A percentile compares a stretch with the other conserved stretches of the same genome.
Evolutionary conservation across 1,284 basidiomycete species (phyloP).

Genomic region (Rhodotorula sp.): DNA sequence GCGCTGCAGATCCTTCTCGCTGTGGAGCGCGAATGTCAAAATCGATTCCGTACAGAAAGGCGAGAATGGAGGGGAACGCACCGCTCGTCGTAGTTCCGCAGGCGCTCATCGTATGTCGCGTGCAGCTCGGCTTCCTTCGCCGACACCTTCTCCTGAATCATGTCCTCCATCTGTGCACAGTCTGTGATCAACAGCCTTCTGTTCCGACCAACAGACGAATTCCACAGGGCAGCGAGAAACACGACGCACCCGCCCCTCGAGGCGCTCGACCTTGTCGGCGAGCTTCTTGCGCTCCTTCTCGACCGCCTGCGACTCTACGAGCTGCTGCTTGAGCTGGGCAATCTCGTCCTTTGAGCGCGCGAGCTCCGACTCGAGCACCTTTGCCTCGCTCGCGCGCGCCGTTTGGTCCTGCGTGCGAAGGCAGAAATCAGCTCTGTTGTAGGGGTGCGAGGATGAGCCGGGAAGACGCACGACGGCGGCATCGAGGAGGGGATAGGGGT

Average conservation of each 20-base stretch:
- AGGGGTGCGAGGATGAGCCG: background rate
- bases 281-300: slow-evolving; percentile 76
- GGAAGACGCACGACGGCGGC: slow-evolving; percentile 73
- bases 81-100: slow-evolving; percentile 93
- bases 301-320: slow-evolving; percentile 64
- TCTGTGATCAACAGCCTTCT: background rate
- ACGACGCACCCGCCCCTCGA: slow-evolving; percentile 73
- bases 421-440: background rate
- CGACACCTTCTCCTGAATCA: slow-evolving; percentile 77
- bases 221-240: no score
- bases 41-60: no score
- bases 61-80: slow-evolving; percentile 47
- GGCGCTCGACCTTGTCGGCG: slow-evolving; percentile 68
- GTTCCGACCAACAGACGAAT: no score
- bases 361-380: slow-evolving; percentile 71
- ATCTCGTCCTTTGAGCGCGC: slow-evolving; percentile 75
- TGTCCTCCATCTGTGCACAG: slow-evolving; percentile 77
- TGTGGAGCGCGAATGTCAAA: no score
- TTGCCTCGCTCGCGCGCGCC: slow-evolving; percentile 77
- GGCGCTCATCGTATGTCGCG: slow-evolving; percentile 91
- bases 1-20: slow-evolving; percentile 85
- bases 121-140: slow-evolving; percentile 94
- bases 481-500: slow-evolving; percentile 93
- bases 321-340: slow-evolving; percentile 67
- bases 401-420: slow-evolving; percentile 69